These are phyloP conservation scores for Lachnellula arida DNA, from an alignment of 2,329 filamentous ascomycete species.

Conservation along the genomic window DNA sequence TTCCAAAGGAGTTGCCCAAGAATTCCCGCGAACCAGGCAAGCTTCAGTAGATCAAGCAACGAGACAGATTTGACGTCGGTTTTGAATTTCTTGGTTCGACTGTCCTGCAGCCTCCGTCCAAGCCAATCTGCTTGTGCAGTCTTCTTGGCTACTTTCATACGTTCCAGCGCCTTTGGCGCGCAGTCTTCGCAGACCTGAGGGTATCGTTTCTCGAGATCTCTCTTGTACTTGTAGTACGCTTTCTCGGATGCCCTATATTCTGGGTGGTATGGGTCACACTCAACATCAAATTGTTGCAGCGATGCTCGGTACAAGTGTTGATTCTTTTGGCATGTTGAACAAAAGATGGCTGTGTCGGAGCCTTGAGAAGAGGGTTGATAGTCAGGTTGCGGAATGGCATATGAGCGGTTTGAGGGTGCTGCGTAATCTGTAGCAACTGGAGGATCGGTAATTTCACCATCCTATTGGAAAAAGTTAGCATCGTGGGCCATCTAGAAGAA, in stretches of 20 bases:
- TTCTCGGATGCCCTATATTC: constrained; percentile 62
- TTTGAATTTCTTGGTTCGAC: constrained; percentile 40
- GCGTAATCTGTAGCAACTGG: constrained; percentile 56
- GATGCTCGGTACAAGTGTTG: constrained; percentile 74
- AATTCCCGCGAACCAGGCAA: constrained; percentile 25
- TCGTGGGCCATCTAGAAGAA: neutral
- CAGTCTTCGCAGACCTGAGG: constrained; percentile 84
- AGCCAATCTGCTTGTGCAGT: constrained; percentile 48
- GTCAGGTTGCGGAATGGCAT: constrained; percentile 40
- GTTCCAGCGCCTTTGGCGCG: constrained; percentile 65
- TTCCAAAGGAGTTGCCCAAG: constrained; percentile 27
- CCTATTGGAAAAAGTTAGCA: constrained; percentile 41
- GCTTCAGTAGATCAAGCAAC: constrained; percentile 10
- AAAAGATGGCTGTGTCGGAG: constrained; percentile 49
- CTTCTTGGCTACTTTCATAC: constrained; percentile 69
- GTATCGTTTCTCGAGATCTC: constrained; percentile 73
- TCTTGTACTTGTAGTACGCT: constrained; percentile 65
- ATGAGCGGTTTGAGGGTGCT: constrained; percentile 41
- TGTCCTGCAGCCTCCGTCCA: constrained; percentile 58
- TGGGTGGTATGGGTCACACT: constrained; percentile 58
- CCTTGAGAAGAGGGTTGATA: constrained; percentile 29
- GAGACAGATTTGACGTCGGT: neutral
- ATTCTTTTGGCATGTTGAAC: constrained; percentile 79
- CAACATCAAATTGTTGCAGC: constrained; percentile 75
- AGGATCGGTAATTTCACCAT: constrained; percentile 86